phyloP scores from a whole-genome alignment of 1,139 yeast genomes.

The Saccharomycopsis hybrid region DNA sequence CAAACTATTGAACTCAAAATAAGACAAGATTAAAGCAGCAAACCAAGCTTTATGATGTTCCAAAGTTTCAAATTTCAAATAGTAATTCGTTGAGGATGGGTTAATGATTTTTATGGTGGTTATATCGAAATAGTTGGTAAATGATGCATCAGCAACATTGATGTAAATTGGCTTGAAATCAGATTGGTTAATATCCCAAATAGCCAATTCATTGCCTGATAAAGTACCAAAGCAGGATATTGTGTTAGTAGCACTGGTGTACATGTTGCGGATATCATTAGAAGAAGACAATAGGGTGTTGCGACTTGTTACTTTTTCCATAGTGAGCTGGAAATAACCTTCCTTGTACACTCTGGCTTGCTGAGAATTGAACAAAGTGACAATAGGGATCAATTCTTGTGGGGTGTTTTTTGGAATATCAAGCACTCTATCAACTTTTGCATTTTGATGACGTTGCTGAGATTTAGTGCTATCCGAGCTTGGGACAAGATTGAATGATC shows the following conservation, averaged over 20 bases:
- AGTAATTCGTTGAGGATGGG: slow-evolving; percentile 17
- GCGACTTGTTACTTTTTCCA: slow-evolving; percentile 3
- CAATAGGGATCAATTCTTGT: slow-evolving; percentile 44
- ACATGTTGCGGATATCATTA: not conserved
- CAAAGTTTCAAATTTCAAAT: slow-evolving; percentile 22
- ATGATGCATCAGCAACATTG: slow-evolving; percentile 53
- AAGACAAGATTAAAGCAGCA: slow-evolving; percentile 71
- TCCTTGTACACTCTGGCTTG: slow-evolving; percentile 43
- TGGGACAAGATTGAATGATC: slow-evolving; percentile 9
- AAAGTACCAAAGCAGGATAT: slow-evolving; percentile 50
- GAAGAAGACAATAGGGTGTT: not conserved
- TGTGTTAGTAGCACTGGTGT: not conserved
- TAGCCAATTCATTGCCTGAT: slow-evolving; percentile 73
- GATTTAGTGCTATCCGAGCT: not conserved
- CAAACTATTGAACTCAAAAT: slow-evolving; percentile 70
- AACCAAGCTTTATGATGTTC: slow-evolving; percentile 52
- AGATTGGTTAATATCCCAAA: slow-evolving; percentile 59
- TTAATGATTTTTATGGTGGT: slow-evolving; percentile 16
- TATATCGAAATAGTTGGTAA: slow-evolving; percentile 22
- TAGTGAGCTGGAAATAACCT: slow-evolving; percentile 32
- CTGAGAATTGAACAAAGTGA: slow-evolving; percentile 47
- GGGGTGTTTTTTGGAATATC: slow-evolving; percentile 20
- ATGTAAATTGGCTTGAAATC: slow-evolving; percentile 55
- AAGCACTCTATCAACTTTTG: slow-evolving; percentile 11
- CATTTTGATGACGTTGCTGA: not conserved